Evolutionary conservation across 164 flowering plant genomes (phyloP).

Genomic region (Macadamia tetraphylla): DNA sequence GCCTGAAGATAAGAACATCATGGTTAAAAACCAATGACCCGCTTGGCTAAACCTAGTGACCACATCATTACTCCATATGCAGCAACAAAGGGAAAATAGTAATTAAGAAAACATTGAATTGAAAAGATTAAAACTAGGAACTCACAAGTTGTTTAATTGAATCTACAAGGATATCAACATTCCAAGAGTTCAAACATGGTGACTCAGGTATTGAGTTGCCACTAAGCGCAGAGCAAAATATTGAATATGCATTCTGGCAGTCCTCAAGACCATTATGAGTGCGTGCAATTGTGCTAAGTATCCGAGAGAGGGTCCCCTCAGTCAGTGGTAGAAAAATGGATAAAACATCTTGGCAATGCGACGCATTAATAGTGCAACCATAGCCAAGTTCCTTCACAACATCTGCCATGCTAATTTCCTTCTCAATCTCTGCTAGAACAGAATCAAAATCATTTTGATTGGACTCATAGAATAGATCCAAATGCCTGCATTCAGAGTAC

Average conservation of each 20-base stretch:
- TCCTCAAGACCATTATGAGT: conserved; percentile 71
- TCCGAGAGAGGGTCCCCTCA: conserved; percentile 59
- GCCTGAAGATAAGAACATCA: conserved; percentile 48
- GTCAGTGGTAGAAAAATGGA: conserved; percentile 69
- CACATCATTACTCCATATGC: not conserved
- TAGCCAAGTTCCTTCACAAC: conserved; percentile 82
- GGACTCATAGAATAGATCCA: conserved; percentile 47
- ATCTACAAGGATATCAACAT: conserved; percentile 64
- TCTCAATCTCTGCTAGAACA: conserved; percentile 82
- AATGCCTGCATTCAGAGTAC: conserved; percentile 36
- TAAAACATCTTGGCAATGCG: conserved; percentile 75
- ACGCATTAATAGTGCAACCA: conserved; percentile 69
- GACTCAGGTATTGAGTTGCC: conserved; percentile 36
- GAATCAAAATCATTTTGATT: conserved; percentile 65
- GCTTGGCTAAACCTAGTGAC: not conserved
- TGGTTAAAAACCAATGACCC: conserved; percentile 3
- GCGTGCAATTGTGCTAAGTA: conserved; percentile 58
- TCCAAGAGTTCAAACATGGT: conserved; percentile 66
- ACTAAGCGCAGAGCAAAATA: conserved; percentile 66
- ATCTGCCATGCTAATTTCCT: conserved; percentile 74
- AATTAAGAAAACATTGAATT: not conserved
- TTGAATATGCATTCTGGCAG: conserved; percentile 41
- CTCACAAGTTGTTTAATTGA: conserved; percentile 86
- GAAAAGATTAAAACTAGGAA: conserved; percentile 4
- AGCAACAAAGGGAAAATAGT: not conserved